Conservation (phyloP, 108 stramenopile genomes). For the Fistulifera solaris region DNA sequence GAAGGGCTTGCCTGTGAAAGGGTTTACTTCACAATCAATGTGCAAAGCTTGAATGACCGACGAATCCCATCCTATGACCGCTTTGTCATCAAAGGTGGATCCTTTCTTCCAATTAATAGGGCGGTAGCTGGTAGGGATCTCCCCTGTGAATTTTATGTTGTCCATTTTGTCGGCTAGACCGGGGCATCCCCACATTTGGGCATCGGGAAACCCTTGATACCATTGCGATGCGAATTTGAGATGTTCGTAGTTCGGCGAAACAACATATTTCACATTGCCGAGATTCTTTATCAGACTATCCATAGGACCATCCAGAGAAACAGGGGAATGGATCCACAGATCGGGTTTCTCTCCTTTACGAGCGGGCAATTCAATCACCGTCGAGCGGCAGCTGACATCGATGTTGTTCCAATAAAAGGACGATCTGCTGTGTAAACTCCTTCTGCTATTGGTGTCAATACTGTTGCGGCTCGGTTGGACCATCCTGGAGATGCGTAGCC, state of each 20-base stretch:
- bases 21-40: slow-evolving; percentile 63
- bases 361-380: slow-evolving; percentile 43
- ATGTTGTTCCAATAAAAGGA: slow-evolving; percentile 81
- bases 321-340: slow-evolving; percentile 72
- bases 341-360: slow-evolving; percentile 16
- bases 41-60: slow-evolving; percentile 53
- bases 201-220: slow-evolving; percentile 51
- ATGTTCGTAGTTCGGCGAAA: slow-evolving; percentile 83
- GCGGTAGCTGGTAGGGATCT: slow-evolving; percentile 44
- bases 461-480: slow-evolving; percentile 47
- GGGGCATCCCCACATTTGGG: slow-evolving; percentile 77
- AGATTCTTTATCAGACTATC: slow-evolving; percentile 37
- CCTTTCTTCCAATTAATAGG: slow-evolving; percentile 13
- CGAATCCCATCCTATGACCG: slow-evolving; percentile 40
- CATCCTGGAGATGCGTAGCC: slow-evolving; percentile 34
- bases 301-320: slow-evolving; percentile 40
- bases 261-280: slow-evolving; percentile 61
- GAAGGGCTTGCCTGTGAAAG: slow-evolving; percentile 72
- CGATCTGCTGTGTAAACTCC: slow-evolving; percentile 67
- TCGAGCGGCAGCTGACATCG: slow-evolving; percentile 79
- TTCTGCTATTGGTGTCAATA: slow-evolving; percentile 51
- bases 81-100: slow-evolving; percentile 12
- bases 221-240: slow-evolving; percentile 66
- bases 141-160: slow-evolving; percentile 53
- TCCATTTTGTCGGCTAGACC: slow-evolving; percentile 46